Conservation (phyloP, 164 flowering plant genomes). For the Houttuynia cordata region DNA sequence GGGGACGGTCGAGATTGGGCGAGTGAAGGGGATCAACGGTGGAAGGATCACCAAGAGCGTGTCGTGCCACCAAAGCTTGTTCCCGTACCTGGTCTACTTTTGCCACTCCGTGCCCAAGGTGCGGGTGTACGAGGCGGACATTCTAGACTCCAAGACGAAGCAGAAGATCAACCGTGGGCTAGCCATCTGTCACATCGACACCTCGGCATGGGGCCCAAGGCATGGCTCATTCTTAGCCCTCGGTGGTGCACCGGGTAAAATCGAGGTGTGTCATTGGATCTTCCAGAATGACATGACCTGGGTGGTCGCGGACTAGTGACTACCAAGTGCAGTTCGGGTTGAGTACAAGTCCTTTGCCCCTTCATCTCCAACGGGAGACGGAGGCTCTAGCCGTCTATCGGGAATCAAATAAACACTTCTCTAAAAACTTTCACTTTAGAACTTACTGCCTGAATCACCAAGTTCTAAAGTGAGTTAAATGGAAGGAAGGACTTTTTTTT, state of each 20-base stretch:
- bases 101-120: constrained; percentile 89
- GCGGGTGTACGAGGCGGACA: constrained; percentile 59
- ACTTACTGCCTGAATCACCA: too few relatives aligned
- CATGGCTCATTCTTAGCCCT: constrained; percentile 73
- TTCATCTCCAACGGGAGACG: too few relatives aligned
- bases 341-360: too few relatives aligned
- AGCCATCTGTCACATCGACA: constrained; percentile 79
- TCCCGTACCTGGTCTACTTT: constrained; percentile 64
- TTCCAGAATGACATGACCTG: constrained; percentile 23
- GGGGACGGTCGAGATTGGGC: constrained; percentile 36
- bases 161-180: constrained; percentile 55
- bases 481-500: too few relatives aligned
- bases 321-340: too few relatives aligned
- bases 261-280: constrained; percentile 35
- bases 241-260: constrained; percentile 60
- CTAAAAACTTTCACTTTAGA: too few relatives aligned
- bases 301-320: not conserved
- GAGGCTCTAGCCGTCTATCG: too few relatives aligned
- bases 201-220: constrained; percentile 57
- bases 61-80: constrained; percentile 80
- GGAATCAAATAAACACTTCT: too few relatives aligned
- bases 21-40: constrained; percentile 51
- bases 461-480: too few relatives aligned
- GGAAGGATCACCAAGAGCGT: constrained; percentile 57
- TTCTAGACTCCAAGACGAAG: constrained; percentile 25